A percentile compares a stretch with the other conserved stretches of the same genome.
Evolutionary conservation across 345 rosid species (phyloP).

Genomic region (Boechera retrofracta): DNA sequence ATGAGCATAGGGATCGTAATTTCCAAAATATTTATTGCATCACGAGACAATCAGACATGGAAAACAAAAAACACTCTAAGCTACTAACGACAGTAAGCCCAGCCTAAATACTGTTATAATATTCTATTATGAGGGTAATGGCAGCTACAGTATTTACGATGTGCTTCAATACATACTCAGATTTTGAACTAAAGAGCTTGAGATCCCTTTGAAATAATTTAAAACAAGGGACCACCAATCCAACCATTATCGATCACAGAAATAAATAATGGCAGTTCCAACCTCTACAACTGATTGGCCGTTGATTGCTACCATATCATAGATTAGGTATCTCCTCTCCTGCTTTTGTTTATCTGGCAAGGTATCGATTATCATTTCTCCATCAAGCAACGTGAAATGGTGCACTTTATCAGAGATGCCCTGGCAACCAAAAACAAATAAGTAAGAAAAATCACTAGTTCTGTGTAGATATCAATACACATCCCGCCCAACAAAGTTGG

Average conservation of each 20-base stretch:
- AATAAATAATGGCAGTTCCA: constrained; percentile 36
- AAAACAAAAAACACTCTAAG: constrained; percentile 9
- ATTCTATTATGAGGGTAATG: constrained; percentile 11
- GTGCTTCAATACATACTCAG: constrained; percentile 23
- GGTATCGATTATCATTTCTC: constrained; percentile 97
- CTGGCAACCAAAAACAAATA: constrained; percentile 49
- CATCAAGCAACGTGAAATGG: constrained; percentile 91
- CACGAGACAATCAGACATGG: constrained; percentile 13
- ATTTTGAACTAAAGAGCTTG: constrained; percentile 14
- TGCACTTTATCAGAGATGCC: constrained; percentile 79
- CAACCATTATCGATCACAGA: constrained; percentile 27
- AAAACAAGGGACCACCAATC: constrained; percentile 16
- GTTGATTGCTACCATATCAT: constrained; percentile 91
- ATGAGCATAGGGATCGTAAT: constrained; percentile 13
- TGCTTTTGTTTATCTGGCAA: constrained; percentile 88
- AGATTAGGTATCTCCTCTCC: constrained; percentile 97
- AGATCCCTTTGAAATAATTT: neutral
- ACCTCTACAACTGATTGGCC: constrained; percentile 81
- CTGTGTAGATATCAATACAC: constrained; percentile 19
- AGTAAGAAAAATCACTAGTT: constrained; percentile 6
- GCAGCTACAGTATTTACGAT: constrained; percentile 19
- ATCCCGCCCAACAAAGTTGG: neutral
- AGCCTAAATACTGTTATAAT: neutral
- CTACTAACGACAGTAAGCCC: constrained; percentile 1
- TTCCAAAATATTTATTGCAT: neutral